Conservation (phyloP, 805 yeast genomes). For the Wickerhamiella shivajii region DNA sequence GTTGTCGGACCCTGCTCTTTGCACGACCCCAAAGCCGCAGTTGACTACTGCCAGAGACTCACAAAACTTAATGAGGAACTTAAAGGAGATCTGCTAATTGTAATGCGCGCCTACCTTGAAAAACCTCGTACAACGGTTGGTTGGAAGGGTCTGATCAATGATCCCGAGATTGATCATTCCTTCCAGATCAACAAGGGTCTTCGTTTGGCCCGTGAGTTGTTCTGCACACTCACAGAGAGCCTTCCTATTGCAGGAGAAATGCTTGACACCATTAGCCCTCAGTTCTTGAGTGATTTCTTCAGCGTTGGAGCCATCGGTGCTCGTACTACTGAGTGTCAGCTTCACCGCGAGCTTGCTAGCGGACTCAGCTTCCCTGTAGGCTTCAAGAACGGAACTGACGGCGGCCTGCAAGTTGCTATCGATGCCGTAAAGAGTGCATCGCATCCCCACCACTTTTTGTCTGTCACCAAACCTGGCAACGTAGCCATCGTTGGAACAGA, state of each 20-base stretch:
- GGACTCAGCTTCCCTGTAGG: constrained; percentile 97
- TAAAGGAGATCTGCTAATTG: constrained; percentile 61
- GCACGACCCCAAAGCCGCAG: constrained; percentile 85
- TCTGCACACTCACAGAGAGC: constrained; percentile 58
- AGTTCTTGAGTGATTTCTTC: constrained; percentile 82
- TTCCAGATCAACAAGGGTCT: constrained; percentile 93
- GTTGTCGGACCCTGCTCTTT: constrained; percentile 96
- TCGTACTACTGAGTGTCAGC: constrained; percentile 94
- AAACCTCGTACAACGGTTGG: constrained; percentile 98
- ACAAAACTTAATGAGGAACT: constrained; percentile 43
- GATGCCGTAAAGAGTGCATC: constrained; percentile 90
- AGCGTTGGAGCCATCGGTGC: constrained; percentile 98
- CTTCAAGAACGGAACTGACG: constrained; percentile 96
- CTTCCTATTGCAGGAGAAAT: constrained; percentile 94
- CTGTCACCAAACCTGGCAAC: constrained; percentile 91
- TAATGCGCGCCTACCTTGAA: constrained; percentile 96
- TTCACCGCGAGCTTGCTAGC: constrained; percentile 92
- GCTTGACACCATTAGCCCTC: constrained; percentile 96
- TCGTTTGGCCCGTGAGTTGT: constrained; percentile 74
- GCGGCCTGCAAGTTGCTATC: constrained; percentile 82
- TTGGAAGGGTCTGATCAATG: constrained; percentile 96
- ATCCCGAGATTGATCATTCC: constrained; percentile 87
- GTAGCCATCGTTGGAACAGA: constrained; percentile 93
- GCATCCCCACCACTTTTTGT: constrained; percentile 84
- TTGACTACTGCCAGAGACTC: constrained; percentile 68